phyloP scores from a whole-genome alignment of 257 asterid species.

The Ehretia macrophylla region DNA sequence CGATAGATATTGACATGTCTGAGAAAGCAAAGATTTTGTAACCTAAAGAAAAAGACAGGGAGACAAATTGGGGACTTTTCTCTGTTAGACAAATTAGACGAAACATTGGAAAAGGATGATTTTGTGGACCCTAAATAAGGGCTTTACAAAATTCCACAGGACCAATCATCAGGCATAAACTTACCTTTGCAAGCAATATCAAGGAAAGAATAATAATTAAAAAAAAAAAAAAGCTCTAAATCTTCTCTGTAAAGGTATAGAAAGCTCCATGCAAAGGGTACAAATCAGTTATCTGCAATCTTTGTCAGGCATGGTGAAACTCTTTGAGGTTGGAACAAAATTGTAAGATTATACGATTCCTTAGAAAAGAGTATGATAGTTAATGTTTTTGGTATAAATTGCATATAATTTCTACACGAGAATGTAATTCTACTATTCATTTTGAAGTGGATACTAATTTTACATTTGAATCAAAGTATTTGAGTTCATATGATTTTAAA shows the following conservation, averaged over 20 bases:
- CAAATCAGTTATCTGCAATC: no score
- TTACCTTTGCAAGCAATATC: background rate
- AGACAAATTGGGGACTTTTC: background rate
- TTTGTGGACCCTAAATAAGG: slow-evolving; percentile 18
- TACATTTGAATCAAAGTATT: no score
- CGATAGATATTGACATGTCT: background rate
- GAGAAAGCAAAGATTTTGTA: background rate
- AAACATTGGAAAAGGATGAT: slow-evolving; percentile 2
- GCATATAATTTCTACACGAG: no score
- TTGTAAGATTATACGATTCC: no score
- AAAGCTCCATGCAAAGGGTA: no score
- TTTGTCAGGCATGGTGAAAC: no score
- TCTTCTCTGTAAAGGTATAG: slow-evolving; percentile 1
- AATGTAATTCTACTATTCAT: no score
- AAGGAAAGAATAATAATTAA: slow-evolving; percentile 4
- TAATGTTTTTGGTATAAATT: no score
- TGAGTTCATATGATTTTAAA: no score
- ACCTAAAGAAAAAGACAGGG: background rate
- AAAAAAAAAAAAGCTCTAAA: slow-evolving; percentile 3
- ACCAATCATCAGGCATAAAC: background rate
- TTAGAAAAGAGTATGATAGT: no score
- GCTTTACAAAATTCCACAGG: background rate
- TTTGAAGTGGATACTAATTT: no score
- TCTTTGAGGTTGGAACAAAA: no score
- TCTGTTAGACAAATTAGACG: background rate